phyloP scores from a whole-genome alignment of 2,329 filamentous ascomycete species.

The Neonectria sp. region DNA sequence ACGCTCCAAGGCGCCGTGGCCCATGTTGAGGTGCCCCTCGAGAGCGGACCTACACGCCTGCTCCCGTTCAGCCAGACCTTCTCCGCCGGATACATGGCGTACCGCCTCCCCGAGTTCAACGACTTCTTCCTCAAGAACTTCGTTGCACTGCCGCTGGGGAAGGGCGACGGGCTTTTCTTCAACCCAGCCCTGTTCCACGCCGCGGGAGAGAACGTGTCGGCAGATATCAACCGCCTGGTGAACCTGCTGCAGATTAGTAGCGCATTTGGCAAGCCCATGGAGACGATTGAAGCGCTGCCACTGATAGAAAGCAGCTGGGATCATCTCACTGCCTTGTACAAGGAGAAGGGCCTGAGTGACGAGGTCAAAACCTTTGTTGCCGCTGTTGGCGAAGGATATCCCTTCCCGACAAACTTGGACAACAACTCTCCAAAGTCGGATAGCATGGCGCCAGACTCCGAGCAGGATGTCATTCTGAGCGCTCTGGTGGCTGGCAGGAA shows the following conservation, averaged over 20 bases:
- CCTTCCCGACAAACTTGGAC: constrained; percentile 75
- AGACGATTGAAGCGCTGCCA: constrained; percentile 67
- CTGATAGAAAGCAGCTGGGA: constrained; percentile 64
- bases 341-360: constrained; percentile 54
- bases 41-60: constrained; percentile 72
- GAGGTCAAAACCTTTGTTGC: constrained; percentile 63
- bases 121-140: constrained; percentile 68
- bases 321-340: constrained; percentile 50
- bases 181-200: constrained; percentile 76
- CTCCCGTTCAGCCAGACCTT: constrained; percentile 74
- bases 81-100: constrained; percentile 71
- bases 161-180: constrained; percentile 75
- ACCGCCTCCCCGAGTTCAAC: constrained; percentile 66
- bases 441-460: constrained; percentile 73
- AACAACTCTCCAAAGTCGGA: constrained; percentile 67
- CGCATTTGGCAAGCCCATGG: constrained; percentile 76
- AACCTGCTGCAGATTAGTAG: constrained; percentile 75
- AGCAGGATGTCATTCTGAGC: constrained; percentile 66
- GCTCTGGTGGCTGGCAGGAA: constrained; percentile 60
- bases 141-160: constrained; percentile 65
- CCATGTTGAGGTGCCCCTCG: constrained; percentile 72
- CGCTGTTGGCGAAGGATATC: constrained; percentile 71
- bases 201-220: constrained; percentile 69
- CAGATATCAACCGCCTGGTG: constrained; percentile 66
- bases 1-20: constrained; percentile 76